Evolutionary conservation across 192 early-diverging fungal genomes (phyloP).

Genomic region (Rhizophlyctis rosea): DNA sequence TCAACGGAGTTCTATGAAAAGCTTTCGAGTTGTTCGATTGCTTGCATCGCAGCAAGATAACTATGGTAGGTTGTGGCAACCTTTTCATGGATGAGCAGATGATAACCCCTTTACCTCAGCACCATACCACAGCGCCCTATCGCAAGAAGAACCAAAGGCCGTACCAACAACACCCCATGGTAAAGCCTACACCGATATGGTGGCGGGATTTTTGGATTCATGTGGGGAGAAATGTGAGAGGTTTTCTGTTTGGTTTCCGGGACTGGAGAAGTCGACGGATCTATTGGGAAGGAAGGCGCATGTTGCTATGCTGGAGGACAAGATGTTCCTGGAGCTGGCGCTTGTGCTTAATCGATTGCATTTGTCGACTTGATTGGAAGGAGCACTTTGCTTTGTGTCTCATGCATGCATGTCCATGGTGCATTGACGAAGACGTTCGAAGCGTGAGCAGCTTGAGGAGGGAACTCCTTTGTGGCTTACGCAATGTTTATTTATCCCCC

Average conservation of each 20-base stretch:
- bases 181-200: conserved; percentile 17
- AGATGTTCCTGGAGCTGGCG: conserved; percentile 22
- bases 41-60: conserved; percentile 26
- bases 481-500: too few relatives aligned
- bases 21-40: conserved; percentile 19
- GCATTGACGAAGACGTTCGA: too few relatives aligned
- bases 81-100: too few relatives aligned
- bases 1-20: background rate
- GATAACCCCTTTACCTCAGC: background rate
- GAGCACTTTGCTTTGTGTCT: too few relatives aligned
- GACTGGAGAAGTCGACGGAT: conserved; percentile 11
- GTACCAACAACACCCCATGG: background rate
- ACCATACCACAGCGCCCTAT: too few relatives aligned
- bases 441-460: too few relatives aligned
- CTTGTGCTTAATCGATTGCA: conserved; percentile 1
- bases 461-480: too few relatives aligned
- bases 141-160: too few relatives aligned
- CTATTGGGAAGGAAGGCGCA: conserved; percentile 28
- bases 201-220: background rate
- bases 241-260: conserved; percentile 21
- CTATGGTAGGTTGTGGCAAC: conserved; percentile 18
- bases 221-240: conserved; percentile 3
- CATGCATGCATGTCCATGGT: too few relatives aligned
- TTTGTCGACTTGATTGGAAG: too few relatives aligned
- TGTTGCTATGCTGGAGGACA: conserved; percentile 24